phyloP scores from a whole-genome alignment of 768 basidiomycete genomes.

The Cubamyces lactineus region DNA sequence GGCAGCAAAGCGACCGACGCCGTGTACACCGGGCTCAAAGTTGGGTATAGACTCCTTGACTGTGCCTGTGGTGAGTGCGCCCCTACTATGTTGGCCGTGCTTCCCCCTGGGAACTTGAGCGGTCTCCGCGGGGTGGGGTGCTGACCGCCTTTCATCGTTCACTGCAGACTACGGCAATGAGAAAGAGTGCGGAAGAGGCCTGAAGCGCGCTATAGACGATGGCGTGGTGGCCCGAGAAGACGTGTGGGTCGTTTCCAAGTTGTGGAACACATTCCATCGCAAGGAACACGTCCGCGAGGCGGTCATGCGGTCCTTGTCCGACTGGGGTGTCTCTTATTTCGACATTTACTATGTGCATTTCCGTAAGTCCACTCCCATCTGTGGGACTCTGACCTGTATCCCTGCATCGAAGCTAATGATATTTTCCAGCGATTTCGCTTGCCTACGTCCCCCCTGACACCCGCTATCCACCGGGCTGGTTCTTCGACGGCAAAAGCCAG shows the following conservation, averaged over 20 bases:
- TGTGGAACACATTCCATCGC: slow-evolving; percentile 48
- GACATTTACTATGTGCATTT: slow-evolving; percentile 36
- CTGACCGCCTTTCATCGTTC: background rate
- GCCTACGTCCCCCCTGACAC: slow-evolving; percentile 41
- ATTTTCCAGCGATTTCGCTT: slow-evolving; percentile 43
- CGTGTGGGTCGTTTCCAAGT: slow-evolving; percentile 36
- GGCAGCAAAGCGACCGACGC: slow-evolving; percentile 26
- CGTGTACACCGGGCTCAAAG: slow-evolving; percentile 27
- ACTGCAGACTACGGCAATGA: slow-evolving; percentile 46
- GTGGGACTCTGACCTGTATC: background rate
- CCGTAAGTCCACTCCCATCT: slow-evolving; percentile 17
- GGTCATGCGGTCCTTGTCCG: slow-evolving; percentile 38
- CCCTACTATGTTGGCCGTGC: background rate
- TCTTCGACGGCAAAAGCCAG: slow-evolving; percentile 38
- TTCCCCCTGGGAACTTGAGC: background rate
- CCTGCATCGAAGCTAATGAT: slow-evolving; percentile 8
- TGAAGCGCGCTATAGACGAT: slow-evolving; percentile 40
- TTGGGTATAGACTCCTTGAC: slow-evolving; percentile 29
- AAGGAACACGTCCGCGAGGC: slow-evolving; percentile 38
- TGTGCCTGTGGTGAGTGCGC: slow-evolving; percentile 25
- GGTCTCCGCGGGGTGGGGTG: background rate
- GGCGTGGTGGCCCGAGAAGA: slow-evolving; percentile 47
- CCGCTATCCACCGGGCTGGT: slow-evolving; percentile 48
- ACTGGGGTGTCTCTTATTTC: slow-evolving; percentile 45
- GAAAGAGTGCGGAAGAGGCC: slow-evolving; percentile 41